Conservation (phyloP, 192 early-diverging fungal species). For the Pecoramyces ruminantium region DNA sequence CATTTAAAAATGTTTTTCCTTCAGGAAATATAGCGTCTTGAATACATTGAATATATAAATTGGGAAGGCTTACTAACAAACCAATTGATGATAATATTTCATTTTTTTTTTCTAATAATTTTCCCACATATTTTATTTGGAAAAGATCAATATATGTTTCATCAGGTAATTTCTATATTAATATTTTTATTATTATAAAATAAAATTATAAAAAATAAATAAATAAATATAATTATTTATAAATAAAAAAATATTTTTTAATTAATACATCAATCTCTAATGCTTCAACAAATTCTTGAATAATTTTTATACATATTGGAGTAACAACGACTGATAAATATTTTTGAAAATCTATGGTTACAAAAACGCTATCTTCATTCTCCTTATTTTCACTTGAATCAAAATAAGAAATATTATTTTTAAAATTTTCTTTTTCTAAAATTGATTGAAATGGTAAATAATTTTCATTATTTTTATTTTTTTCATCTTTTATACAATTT, state of each 20-base stretch:
- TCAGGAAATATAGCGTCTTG: neutral
- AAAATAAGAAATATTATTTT: neutral
- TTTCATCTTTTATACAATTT: neutral
- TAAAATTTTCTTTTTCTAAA: neutral
- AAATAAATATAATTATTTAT: too few species aligned
- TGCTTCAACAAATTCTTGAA: neutral
- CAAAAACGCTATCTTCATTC: neutral
- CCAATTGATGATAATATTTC: neutral
- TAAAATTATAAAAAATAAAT: too few species aligned
- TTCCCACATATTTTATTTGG: neutral
- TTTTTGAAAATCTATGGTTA: neutral
- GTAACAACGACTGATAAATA: neutral
- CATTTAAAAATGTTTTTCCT: neutral
- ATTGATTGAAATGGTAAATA: neutral
- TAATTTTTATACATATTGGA: neutral
- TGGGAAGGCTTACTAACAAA: neutral
- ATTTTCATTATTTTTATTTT: neutral
- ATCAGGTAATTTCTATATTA: neutral
- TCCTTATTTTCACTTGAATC: neutral
- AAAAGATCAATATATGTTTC: neutral
- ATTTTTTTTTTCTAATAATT: neutral
- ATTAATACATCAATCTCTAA: neutral
- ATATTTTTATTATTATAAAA: too few species aligned
- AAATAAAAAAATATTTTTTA: too few species aligned
- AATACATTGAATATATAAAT: neutral